Evolutionary conservation across 2,329 filamentous ascomycete species (phyloP), one percentile per base, ranked within the genome.

Genomic region (Macroventuria anomochaeta): DNA sequence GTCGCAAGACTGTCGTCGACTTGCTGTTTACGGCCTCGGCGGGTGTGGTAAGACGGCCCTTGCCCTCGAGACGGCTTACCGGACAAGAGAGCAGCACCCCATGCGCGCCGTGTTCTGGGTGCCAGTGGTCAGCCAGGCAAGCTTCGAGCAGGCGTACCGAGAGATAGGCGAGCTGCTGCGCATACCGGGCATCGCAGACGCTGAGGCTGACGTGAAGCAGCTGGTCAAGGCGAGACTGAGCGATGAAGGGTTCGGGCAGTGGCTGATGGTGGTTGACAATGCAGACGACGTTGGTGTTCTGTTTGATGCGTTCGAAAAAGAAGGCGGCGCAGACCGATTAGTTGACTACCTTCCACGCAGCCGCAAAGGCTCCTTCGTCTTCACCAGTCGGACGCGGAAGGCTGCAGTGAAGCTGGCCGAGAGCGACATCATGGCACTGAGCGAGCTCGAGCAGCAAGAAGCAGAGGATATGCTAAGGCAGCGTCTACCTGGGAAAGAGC

Each of bases 161-260:
- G 13, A 41, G 20, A 41, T 49, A 33, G 37, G 32, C 15, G 26
- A n/a, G 18, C 28, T 17, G 8, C 25, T 38, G 20, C 23, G 34
- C 21, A 29, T 47, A 8, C 23, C 25, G 2, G 15, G 21, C 21
- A 47, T 47, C n/a, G 12, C 33, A 12, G 17, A 38, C 18, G 15
- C 33, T 8, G 64, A 71, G 7, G 64, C 62, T 0, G 70, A 79
- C 44, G 46, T 75, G 39, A 42, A 42, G 28, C 17, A 42, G 26
- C 37, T 39, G 7, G 39, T 32, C 28, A 42, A 42, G 18, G 13
- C 23, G 5, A 39, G 17, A 18, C 11, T 39, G 13, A 39, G 37
- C 18, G 37, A 39, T 28, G 37, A 39, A 12, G n/a, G 18, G 7
- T 3, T 25, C 4, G 36, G 36, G 25, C 13, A 3, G 12, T 38